Conservation (phyloP, 2,329 filamentous ascomycete species). For the Ceratocystis alfenasii region DNA sequence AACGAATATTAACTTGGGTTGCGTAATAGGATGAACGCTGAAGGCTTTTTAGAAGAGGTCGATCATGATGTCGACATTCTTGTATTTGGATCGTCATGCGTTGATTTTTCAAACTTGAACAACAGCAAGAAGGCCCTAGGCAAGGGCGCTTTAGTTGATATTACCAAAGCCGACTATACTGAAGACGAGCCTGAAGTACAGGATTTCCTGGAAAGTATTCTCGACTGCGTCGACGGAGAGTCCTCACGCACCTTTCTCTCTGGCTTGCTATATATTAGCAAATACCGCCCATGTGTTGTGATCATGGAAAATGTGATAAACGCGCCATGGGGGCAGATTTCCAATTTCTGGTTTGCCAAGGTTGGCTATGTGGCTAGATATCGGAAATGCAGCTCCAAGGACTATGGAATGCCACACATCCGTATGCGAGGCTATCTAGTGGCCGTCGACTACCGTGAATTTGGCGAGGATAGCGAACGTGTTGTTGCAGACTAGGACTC, state of each 20-base stretch:
- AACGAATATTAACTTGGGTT: background rate
- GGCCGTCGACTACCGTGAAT: constrained; percentile 36
- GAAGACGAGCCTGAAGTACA: background rate
- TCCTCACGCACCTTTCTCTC: constrained; percentile 54
- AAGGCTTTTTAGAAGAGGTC: constrained; percentile 46
- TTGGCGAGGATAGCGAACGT: constrained; percentile 25
- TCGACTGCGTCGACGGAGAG: constrained; percentile 45
- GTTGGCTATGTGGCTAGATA: constrained; percentile 44
- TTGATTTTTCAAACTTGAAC: constrained; percentile 61
- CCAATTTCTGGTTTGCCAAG: constrained; percentile 31
- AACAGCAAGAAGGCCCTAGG: constrained; percentile 32
- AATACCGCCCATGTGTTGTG: constrained; percentile 48
- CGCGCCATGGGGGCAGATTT: constrained; percentile 47
- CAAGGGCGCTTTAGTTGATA: constrained; percentile 36
- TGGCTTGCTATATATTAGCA: constrained; percentile 44
- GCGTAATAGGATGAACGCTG: constrained; percentile 47
- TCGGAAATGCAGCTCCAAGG: constrained; percentile 51
- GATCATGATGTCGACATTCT: constrained; percentile 51
- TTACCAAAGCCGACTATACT: constrained; percentile 30
- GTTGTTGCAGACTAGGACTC: constrained; percentile 34
- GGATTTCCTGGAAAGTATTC: constrained; percentile 42
- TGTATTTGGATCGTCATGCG: constrained; percentile 62
- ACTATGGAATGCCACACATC: constrained; percentile 64
- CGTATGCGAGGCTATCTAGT: constrained; percentile 48
- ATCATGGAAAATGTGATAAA: constrained; percentile 59